These are phyloP conservation scores for Cyberlindnera maclurae DNA, from an alignment of 805 yeast genomes.

Conservation along the genomic window DNA sequence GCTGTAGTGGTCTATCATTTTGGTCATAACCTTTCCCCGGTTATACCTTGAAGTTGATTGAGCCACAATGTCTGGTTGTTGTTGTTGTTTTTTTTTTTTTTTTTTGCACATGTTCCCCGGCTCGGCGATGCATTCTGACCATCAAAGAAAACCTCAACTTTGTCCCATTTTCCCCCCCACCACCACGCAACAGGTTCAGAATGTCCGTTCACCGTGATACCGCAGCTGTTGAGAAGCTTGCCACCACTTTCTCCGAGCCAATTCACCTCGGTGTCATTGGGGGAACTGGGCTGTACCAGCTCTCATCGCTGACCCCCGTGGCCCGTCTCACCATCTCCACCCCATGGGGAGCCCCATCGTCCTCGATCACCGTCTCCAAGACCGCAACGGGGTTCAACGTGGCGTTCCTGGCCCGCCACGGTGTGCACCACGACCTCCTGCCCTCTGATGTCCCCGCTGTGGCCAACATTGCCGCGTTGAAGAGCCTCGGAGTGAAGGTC, in stretches of 20 bases:
- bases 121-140: too few relatives aligned
- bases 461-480: conserved; percentile 95
- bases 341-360: conserved; percentile 97
- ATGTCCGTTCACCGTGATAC: conserved; percentile 25
- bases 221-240: conserved; percentile 19
- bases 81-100: too few relatives aligned
- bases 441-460: conserved; percentile 90
- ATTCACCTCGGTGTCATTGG: conserved; percentile 88
- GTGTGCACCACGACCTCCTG: conserved; percentile 77
- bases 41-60: too few relatives aligned
- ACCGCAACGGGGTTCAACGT: conserved; percentile 73
- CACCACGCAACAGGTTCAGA: neutral
- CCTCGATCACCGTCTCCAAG: conserved; percentile 85
- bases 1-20: too few relatives aligned
- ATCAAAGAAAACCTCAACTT: too few relatives aligned
- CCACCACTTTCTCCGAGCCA: conserved; percentile 52
- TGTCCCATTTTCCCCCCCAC: neutral
- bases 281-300: conserved; percentile 94
- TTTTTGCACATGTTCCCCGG: too few relatives aligned
- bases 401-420: conserved; percentile 95
- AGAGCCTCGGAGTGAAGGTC: conserved; percentile 77
- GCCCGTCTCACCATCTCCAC: conserved; percentile 78
- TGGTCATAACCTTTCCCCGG: too few relatives aligned
- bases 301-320: conserved; percentile 76
- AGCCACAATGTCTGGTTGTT: too few relatives aligned